Evolutionary conservation across 495 filamentous ascomycete genomes (phyloP), one percentile per base, ranked within the genome.

Genomic region (Evansstolkia leycettana): DNA sequence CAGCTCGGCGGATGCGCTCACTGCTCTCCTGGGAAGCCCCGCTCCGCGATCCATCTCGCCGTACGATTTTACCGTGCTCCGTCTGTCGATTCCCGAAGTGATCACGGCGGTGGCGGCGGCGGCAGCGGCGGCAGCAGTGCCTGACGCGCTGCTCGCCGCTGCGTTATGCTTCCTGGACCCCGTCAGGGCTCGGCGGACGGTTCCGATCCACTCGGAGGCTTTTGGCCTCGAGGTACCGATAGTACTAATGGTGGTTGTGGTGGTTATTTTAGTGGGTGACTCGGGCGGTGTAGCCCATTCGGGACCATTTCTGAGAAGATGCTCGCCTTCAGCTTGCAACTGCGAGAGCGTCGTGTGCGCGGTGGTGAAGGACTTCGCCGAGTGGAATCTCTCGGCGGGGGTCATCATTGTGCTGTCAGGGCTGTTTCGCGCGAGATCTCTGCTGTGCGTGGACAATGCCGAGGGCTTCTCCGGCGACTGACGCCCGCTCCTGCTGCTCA

Each of bases 311-410:
- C 54, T 55, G 26, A 89, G 69, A 17, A 88, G 57, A 1, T 55
- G 55, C 23, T 81, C 77, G 0, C 74, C 78, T 49, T 89, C 80
- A 7, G 69, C 66, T 42, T 79, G 80, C 8, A 78, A 62, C 12
- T 69, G 64, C 1, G 65, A 60, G 39, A 83, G 73, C 13, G 67
- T 70, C 11, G 74, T 74, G 12, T 67, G 65, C 5, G 80, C 81
- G 0, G 83, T 85, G 25, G 68, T 74, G 50, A 78, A 86, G 32
- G 71, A 79, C 16, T 75, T 75, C n/a, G 70, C 48, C 26, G 63
- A 60, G 9, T 50, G 50, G n/a, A 56, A 57, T 15, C 62, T 59
- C 10, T 61, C 62, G 7, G 50, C 49, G 2, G 51, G 43, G 5
- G 50, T 38, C 11, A 42, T 35, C 12, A 48, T 32, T 12, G 44